Base-by-base conservation (phyloP, 2,329 filamentous ascomycete species). In the Neocatenulostroma microsporum region DNA sequence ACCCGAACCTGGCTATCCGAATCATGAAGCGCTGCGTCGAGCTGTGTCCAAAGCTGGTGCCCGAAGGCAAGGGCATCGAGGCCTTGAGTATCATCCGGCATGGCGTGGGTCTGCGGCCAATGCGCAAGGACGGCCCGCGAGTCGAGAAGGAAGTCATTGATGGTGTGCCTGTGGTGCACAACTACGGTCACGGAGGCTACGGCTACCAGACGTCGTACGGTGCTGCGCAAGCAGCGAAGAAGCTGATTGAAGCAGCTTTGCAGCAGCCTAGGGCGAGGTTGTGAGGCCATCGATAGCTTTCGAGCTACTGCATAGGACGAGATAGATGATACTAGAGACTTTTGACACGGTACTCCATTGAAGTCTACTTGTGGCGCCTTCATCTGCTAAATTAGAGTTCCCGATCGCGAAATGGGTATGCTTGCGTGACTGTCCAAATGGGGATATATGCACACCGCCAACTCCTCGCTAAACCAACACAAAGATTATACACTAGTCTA, bases 11-110 rank as follows among this genome's bases (percentile, higher is more conserved):
- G n/a, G 84, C 87, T 0, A 63, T 73, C 36, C 73, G 87, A 10
- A 94, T 94, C 57, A 91, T 94, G 84, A 78, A 80, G 62, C 74
- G 87, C n/a, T 71, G 73, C 15, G 68, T 84, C 5, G 72, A 75
- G 21, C 59, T 77, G 20, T 75, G 76, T 52, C 84, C 84, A 0
- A 66, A 70, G 37, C 65, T 89, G 44, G 75, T 76, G 1, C 50
- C 53, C 4, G 66, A 63, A 42, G 75, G 82, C 3, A 71, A 79
- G 60, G 82, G 84, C 1, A 73, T 88, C 18, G 75, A 85, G 56
- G 80, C 73, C 14, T 59, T 94, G 44, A 78, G 80, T 56, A 69
- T 94, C 14, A 70, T 94, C 34, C 71, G 86, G 13, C 87, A 94
- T 57, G 82, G 78, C 3, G 87, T 94, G 11, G 88, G 88, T 0